A percentile compares a stretch with the other conserved stretches of the same genome.
Evolutionary conservation across 148 eudicot genomes (phyloP).

Genomic region (Polygonum maritimum): DNA sequence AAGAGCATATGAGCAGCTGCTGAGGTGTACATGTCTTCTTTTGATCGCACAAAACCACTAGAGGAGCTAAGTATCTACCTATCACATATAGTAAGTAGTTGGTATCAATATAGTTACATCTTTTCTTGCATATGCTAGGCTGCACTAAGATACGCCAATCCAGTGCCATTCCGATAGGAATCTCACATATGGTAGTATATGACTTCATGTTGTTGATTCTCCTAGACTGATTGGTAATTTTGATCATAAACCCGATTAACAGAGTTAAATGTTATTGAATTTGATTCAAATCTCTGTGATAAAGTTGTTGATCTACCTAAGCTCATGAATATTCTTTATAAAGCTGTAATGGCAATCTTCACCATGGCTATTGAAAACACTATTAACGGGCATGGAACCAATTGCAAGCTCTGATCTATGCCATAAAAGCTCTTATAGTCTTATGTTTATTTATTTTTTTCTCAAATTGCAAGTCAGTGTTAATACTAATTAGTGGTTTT

Average conservation of each 20-base stretch:
- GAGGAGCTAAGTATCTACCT: constrained; percentile 66
- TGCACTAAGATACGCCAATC: constrained; percentile 77
- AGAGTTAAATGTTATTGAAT: no score
- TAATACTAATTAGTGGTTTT: not conserved
- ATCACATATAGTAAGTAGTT: constrained; percentile 6
- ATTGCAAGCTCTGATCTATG: not conserved
- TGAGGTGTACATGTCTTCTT: constrained; percentile 73
- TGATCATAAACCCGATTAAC: no score
- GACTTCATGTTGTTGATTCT: no score
- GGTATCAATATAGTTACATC: constrained; percentile 9
- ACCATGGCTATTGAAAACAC: not conserved
- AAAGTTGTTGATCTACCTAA: not conserved
- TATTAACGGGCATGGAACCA: not conserved
- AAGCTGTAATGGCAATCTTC: not conserved
- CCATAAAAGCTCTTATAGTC: no score
- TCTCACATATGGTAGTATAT: no score
- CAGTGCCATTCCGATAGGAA: no score
- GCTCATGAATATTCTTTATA: not conserved
- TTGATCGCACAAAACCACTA: constrained; percentile 84
- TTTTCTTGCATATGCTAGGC: constrained; percentile 33
- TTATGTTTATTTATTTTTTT: no score
- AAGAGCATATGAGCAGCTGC: constrained; percentile 79
- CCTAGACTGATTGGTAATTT: no score
- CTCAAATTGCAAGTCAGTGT: not conserved
- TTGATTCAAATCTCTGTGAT: no score